Base-by-base conservation (phyloP, 805 yeast species). In the Candida takata region DNA sequence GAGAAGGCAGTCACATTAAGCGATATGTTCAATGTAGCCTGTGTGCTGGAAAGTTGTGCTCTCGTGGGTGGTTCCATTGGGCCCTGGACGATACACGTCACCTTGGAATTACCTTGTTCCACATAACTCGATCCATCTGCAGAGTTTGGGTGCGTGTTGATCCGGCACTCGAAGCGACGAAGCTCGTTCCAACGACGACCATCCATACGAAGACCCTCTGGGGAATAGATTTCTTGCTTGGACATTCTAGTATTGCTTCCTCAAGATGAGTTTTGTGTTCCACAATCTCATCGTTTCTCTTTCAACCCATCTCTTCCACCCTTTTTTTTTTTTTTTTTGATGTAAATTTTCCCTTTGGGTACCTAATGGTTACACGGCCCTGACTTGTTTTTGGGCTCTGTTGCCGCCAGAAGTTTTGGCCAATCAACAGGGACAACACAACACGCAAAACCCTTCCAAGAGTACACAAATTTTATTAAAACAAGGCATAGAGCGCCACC, bases 161-260 rank as follows among this genome's bases (percentile, higher is more conserved):
- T 77, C 14, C 77, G 72, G 54, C 95, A 84, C 26, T 74, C 75
- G 51, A 92, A 84, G 21, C 79, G 70, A 33, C 97, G 77, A 29
- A 88, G 69, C 58, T 92, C 98, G 51, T 90, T 86, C 87, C 92
- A 87, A 43, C 98, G 71, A 49, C 98, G 76, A 2, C 98, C 98
- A 57, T 92, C 97, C 11, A 81, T 65, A 45, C 98, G 69, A 31
- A 92, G 69, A 5, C 98, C 98, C 60, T 92, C 97, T 6, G 96
- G 96, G 0, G 97, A 88, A 55, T 84, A 90, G 30, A 92, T 60
- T 65, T 92, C 98, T 48, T 77, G 60, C 37, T 84, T 68, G 28
- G 80, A 74, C 81, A 77, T 77, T n/a, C n/a, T n/a, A n/a, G n/a
- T n/a, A n/a, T n/a, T n/a, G n/a, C n/a, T n/a, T n/a, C n/a, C n/a